Percentiles rank a stretch among this genome's conserved stretches.
phyloP scores from a whole-genome alignment of 768 basidiomycete species.

The Suillus hirtellus region DNA sequence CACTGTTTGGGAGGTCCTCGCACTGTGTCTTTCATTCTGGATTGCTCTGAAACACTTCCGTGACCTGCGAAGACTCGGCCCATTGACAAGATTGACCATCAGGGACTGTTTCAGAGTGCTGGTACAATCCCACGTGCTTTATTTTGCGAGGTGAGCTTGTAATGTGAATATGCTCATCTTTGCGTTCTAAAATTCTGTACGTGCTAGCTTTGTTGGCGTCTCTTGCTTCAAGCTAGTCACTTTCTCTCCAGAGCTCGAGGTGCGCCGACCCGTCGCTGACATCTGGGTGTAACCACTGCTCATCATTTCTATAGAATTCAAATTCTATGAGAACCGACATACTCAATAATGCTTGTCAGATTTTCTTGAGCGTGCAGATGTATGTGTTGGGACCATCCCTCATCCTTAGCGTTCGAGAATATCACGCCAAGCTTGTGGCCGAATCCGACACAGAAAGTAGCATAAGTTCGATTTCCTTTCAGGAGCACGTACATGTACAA shows the following conservation, averaged over 20 bases:
- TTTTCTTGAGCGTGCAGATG: too few relatives aligned
- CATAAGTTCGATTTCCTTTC: too few relatives aligned
- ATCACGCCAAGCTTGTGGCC: too few relatives aligned
- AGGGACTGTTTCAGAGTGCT: not conserved
- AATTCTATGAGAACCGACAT: too few relatives aligned
- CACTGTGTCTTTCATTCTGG: not conserved
- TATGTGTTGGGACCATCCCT: not conserved
- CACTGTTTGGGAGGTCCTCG: not conserved
- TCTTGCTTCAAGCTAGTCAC: not conserved
- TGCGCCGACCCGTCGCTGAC: too few relatives aligned
- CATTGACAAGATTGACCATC: not conserved
- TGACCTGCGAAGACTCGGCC: not conserved
- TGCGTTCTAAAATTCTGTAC: not conserved
- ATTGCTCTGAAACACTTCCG: not conserved
- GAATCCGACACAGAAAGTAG: too few relatives aligned
- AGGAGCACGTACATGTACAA: too few relatives aligned
- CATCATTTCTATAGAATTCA: too few relatives aligned
- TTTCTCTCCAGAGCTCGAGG: too few relatives aligned
- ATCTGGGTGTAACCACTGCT: too few relatives aligned
- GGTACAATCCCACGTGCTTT: not conserved
- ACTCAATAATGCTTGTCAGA: too few relatives aligned
- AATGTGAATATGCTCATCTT: not conserved
- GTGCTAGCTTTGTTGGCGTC: not conserved
- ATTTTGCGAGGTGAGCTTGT: not conserved
- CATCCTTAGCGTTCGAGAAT: not conserved